phyloP scores from a whole-genome alignment of 371 early-diverging fungal genomes.

The Nematocida major region DNA sequence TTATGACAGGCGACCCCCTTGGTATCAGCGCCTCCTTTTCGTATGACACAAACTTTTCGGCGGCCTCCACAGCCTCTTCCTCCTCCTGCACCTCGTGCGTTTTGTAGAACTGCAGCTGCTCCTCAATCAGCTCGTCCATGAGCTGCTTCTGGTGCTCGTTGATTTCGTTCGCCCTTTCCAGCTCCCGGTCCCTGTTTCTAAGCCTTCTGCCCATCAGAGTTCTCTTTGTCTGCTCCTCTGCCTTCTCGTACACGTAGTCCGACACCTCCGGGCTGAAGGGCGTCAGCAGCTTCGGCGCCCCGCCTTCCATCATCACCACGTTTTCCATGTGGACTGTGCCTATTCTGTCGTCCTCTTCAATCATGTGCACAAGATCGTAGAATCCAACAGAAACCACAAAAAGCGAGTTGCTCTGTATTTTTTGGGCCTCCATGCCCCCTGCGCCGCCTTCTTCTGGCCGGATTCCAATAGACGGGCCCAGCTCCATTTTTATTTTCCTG shows the following conservation, averaged over 20 bases:
- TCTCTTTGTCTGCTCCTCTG: slow-evolving; percentile 36
- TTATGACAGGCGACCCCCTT: slow-evolving; percentile 68
- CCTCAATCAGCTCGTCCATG: slow-evolving; percentile 63
- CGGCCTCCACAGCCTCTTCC: slow-evolving; percentile 24
- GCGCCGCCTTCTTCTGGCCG: slow-evolving; percentile 37
- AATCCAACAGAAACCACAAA: slow-evolving; percentile 32
- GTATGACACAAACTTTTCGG: slow-evolving; percentile 46
- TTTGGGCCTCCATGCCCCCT: background rate
- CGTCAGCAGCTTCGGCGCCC: slow-evolving; percentile 11
- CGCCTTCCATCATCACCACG: slow-evolving; percentile 19
- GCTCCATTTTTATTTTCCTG: background rate
- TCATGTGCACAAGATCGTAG: slow-evolving; percentile 5
- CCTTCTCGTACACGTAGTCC: slow-evolving; percentile 38
- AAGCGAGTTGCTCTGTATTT: background rate
- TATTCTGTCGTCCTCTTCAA: background rate
- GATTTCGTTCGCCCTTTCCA: slow-evolving; percentile 58
- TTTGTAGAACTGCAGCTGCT: slow-evolving; percentile 56
- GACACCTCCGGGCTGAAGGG: slow-evolving; percentile 13
- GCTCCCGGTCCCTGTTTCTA: slow-evolving; percentile 60
- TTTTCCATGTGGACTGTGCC: slow-evolving; percentile 43
- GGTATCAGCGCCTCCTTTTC: slow-evolving; percentile 59
- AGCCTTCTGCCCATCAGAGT: slow-evolving; percentile 57
- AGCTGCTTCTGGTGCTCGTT: slow-evolving; percentile 66
- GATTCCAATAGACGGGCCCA: slow-evolving; percentile 27
- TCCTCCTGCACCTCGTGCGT: slow-evolving; percentile 19